Percentiles rank a stretch among this genome's conserved stretches.
Conservation (phyloP, 1,139 yeast genomes). For the Barnettozyma hawaiiensis region DNA sequence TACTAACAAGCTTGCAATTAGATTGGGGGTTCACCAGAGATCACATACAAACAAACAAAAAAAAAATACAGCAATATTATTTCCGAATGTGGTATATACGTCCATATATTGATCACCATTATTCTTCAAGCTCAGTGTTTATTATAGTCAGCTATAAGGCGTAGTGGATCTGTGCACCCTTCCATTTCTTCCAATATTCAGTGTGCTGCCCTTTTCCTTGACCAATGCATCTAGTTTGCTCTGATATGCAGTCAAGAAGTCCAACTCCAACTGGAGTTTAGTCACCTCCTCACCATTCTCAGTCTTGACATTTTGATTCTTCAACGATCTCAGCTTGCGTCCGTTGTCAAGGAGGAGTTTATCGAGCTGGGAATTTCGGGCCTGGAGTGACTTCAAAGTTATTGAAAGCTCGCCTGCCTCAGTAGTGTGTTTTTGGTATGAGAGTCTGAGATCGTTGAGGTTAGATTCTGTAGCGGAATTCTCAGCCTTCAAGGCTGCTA, state of each 20-base stretch:
- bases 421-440: conserved; percentile 50
- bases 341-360: conserved; percentile 41
- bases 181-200: conserved; percentile 24
- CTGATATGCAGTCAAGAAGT: conserved; percentile 17
- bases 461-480: conserved; percentile 1
- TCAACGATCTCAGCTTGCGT: conserved; percentile 30
- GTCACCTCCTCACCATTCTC: neutral
- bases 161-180: conserved; percentile 25
- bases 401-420: conserved; percentile 49
- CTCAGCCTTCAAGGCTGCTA: conserved; percentile 24
- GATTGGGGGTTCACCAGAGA: neutral
- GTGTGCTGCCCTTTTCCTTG: conserved; percentile 21
- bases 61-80: too few relatives aligned
- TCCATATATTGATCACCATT: neutral
- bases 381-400: conserved; percentile 30
- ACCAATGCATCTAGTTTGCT: conserved; percentile 14
- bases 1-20: too few relatives aligned
- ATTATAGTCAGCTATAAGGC: conserved; percentile 17
- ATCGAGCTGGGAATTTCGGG: conserved; percentile 30
- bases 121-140: neutral
- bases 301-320: conserved; percentile 11
- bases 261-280: conserved; percentile 13
- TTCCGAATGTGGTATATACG: neutral
- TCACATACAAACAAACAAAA: neutral
- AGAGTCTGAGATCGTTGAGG: conserved; percentile 30